Base-by-base conservation (phyloP, 1,284 basidiomycete genomes). In the Pholiota adiposa region DNA sequence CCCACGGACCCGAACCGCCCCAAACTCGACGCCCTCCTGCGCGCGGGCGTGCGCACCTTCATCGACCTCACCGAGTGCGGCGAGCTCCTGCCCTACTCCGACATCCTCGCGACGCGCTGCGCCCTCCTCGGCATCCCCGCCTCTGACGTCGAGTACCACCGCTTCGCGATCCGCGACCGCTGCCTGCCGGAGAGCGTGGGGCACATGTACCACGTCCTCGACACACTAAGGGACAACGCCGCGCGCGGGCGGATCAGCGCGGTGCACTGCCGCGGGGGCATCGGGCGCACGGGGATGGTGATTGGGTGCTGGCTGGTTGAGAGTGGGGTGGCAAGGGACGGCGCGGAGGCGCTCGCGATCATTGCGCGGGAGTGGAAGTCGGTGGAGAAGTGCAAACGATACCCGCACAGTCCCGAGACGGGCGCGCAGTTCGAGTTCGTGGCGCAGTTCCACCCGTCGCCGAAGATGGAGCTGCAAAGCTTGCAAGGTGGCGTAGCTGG, bases 231-330 rank as follows among this genome's bases (percentile, higher is more conserved):
- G 29, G 84, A 86, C 67, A 87, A 87, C 65, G 82, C 85, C 63
- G 67, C 67, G 11, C 77, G 83, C 1, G 83, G 81, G 0, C 78
- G 88, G 16, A 79, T 85, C 46, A 77, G 75, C 18, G 89, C 88
- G 7, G 88, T 92, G 3, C 90, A 92, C 69, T 92, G 89, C 68
- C 81, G 88, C 14, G 90, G 89, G 5, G 89, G 89, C 0, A 91
- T 92, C 55, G 89, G 89, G 1, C 75, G 89, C 43, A 92, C 89
- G 1, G 89, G 89, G 14, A 82, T 89, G 75, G 86, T 91, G 29
- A 82, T 91, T 51, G 88, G 90, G 8, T 91, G 89, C 68, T 90
- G 88, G 88, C 82, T 92, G 41, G 86, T 91, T 43, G 84, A 90
- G 72, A 83, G 83, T 33, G 84, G 85, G 1, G 71, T 76, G 43